Base-by-base conservation (phyloP, 2,329 filamentous ascomycete species). In the Cordyceps fumosorosea region DNA sequence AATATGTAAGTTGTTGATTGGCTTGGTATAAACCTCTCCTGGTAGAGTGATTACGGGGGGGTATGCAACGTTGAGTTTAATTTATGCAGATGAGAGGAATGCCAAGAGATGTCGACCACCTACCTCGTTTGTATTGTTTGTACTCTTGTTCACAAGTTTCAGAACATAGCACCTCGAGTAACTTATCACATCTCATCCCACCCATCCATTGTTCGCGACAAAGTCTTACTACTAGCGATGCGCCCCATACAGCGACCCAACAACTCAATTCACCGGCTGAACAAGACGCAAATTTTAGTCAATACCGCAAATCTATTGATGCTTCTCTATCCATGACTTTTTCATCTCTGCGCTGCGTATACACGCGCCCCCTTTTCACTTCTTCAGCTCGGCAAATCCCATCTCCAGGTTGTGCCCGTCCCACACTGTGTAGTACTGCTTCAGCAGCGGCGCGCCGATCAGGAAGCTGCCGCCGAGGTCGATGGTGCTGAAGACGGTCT, bases 341-440 rank as follows among this genome's bases (percentile, higher is more conserved):
- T n/a, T 8, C 24, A 32, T 52, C 14, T 58, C 37, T 26, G n/a
- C 24, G 7, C n/a, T 29, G 10, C 20, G 5, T 18, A 24, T 48
- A 47, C 20, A 22, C 20, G 3, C 7, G 20, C 2, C 11, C 14
- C 22, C 45, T 5, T 3, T 8, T 37, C 55, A 62, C 2, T 56
- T 62, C 64, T 63, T 67, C 18, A 67, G 62, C 26, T 61, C 56
- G 6, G 65, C 67, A 52, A 68, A 71, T 2, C 70, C 71, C 22
- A 74, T 60, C 52, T 66, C 59, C 54, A 66, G n/a, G 8, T 66
- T 69, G 18, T 65, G 58, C 0, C 68, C 70, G 63, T 76, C 69
- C 73, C 72, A 75, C 0, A 71, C 70, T 1, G 73, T 76, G 60
- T 75, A 75, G 59, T 74, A 75, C 14, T 68, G 64, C 67, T 74